Base-by-base conservation (phyloP, 805 yeast species). In the Ogataea angusta region DNA sequence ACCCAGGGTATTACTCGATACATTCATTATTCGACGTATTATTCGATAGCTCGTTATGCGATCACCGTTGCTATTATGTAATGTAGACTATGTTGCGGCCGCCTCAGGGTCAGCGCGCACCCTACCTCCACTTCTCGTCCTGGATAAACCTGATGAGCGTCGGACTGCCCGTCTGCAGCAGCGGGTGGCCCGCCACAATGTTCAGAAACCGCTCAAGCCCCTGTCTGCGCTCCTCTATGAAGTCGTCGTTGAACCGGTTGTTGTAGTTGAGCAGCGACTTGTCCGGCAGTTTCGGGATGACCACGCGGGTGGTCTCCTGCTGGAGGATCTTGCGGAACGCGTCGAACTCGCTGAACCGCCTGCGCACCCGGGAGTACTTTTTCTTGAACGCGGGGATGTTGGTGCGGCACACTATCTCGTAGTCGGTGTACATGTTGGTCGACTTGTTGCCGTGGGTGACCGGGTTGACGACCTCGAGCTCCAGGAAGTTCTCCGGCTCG, bases 401-500 rank as follows among this genome's bases (percentile, higher is more conserved):
- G 17, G 97, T 91, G 38, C 89, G 72, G 60, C 96, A 88, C 7
- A 85, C 71, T 16, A 91, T 78, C 62, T 90, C 97, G 63, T 91
- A 91, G 63, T 91, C 98, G 8, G 98, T 91, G 61, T 73, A 91
- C 80, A 82, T 78, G n/a, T 48, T 44, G 2, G 56, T 40, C 21
- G 78, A 74, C 23, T 79, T 64, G 16, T 66, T 64, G 1, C 77
- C 79, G 54, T 86, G 95, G 0, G 95, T 87, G 47, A 78, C 77
- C 9, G 95, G 95, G 58, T 82, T 82, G 19, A 75, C 69, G 44
- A 89, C 95, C 62, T 90, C 97, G 25, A 93, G 80, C 64, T 91
- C 99, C 29, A 91, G 72, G 56, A 89, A 87, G 64, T 88, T 87
- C 62, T 93, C 98, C 0, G 97, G 98, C 53, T 85, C 95, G 0